These are phyloP conservation scores for Petunia axillaris DNA, from an alignment of 257 asterid genomes.

Conservation along the genomic window DNA sequence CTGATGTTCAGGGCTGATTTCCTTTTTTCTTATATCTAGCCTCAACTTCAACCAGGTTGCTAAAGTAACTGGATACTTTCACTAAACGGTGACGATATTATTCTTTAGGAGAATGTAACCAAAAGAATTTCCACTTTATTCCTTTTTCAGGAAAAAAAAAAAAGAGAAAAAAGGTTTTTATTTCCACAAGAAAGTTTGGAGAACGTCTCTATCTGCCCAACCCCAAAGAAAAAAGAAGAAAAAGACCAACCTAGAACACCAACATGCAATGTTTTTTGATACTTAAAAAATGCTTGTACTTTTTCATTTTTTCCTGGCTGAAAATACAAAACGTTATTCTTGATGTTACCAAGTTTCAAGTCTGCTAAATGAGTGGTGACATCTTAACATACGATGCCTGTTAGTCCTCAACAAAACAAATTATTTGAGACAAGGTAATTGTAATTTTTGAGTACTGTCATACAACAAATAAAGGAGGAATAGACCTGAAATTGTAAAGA, in stretches of 20 bases:
- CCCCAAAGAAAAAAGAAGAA: conserved; percentile 18
- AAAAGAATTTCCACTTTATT: not conserved
- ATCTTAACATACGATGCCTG: too few relatives aligned
- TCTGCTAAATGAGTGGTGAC: not conserved
- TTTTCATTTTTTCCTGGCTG: not conserved
- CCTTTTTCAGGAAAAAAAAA: not conserved
- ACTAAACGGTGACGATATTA: not conserved
- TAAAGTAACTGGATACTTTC: not conserved
- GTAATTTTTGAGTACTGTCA: too few relatives aligned
- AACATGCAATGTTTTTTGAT: conserved; percentile 3
- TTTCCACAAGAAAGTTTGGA: conserved; percentile 14
- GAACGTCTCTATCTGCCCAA: conserved; percentile 5
- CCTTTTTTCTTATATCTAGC: too few relatives aligned
- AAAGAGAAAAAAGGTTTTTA: not conserved
- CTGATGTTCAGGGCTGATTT: too few relatives aligned
- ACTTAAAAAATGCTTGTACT: not conserved
- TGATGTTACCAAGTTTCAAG: not conserved
- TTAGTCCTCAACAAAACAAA: too few relatives aligned
- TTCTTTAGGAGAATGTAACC: conserved; percentile 17
- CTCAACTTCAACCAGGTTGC: too few relatives aligned
- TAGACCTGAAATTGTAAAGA: too few relatives aligned
- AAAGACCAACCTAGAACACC: not conserved
- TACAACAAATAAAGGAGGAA: too few relatives aligned
- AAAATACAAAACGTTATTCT: not conserved
- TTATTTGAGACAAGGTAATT: too few relatives aligned